phyloP scores from a whole-genome alignment of 2,329 filamentous ascomycete species.

The Scedosporium dehoogii region DNA sequence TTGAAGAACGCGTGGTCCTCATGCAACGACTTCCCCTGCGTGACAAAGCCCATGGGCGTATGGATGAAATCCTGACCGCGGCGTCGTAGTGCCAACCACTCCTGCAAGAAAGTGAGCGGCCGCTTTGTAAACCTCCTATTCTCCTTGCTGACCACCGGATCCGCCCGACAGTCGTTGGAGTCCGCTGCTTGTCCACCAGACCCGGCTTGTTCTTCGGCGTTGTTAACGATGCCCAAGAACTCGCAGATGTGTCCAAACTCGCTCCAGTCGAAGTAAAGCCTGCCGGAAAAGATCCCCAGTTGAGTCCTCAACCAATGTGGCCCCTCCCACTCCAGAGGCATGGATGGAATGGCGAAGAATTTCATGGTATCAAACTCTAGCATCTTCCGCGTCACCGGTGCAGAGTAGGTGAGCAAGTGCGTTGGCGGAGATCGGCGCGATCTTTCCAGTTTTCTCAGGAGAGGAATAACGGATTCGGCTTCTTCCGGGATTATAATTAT shows the following conservation, averaged over 20 bases:
- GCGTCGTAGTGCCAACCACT: constrained; percentile 45
- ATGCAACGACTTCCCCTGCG: constrained; percentile 37
- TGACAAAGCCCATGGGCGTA: constrained; percentile 49
- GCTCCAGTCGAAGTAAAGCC: constrained; percentile 46
- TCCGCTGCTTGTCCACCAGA: not conserved
- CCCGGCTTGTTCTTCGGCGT: too few relatives aligned
- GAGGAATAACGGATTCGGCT: constrained; percentile 41
- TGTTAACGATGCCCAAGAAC: constrained; percentile 19
- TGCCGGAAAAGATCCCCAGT: constrained; percentile 49
- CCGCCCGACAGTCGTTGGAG: not conserved
- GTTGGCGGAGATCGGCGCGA: not conserved
- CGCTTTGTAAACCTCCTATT: not conserved
- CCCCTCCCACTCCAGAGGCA: constrained; percentile 27
- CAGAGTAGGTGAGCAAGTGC: constrained; percentile 43
- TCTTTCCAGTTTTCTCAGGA: constrained; percentile 19
- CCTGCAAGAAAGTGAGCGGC: constrained; percentile 38
- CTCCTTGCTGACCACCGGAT: constrained; percentile 9
- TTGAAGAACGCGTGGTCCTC: constrained; percentile 42
- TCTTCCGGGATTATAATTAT: constrained; percentile 55
- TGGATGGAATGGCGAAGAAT: constrained; percentile 40
- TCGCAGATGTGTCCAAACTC: constrained; percentile 29
- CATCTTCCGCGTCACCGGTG: constrained; percentile 52
- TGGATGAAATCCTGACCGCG: constrained; percentile 47
- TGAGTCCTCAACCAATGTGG: constrained; percentile 47
- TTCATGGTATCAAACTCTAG: constrained; percentile 42